Evolutionary conservation across 495 filamentous ascomycete species (phyloP), one percentile per base, ranked within the genome.

Genomic region (Penicillium coprophilum): DNA sequence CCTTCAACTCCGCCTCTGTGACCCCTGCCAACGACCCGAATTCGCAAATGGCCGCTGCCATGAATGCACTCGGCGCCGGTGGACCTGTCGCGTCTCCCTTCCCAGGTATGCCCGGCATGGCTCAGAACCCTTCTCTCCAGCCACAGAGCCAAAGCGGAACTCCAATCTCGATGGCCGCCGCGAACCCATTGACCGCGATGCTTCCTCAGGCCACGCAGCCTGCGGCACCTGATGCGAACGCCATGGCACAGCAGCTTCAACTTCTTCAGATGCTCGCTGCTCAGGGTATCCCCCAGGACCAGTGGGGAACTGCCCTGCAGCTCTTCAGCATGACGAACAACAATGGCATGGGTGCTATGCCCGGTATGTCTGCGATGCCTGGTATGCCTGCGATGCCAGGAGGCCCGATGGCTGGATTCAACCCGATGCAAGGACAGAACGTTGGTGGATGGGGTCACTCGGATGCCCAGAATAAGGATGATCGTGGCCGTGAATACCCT

Each of bases 221-320:
- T 21, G 46, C 50, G n/a, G 64, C 72, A 49, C 71, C 65, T 13
- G 64, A 69, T 54, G 65, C 71, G 10, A 76, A 76, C 54, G 71
- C 74, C 19, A 67, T 79, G 59, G 71, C 77, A 20, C 84, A 89
- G 66, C 87, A 92, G 68, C 72, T 86, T 50, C 78, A 83, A 59
- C 71, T 87, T 41, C 63, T 87, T 23, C 82, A 87, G 62, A 65
- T 82, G 48, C 71, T 89, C 30, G 76, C 80, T 48, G 72, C 75
- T 10, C 81, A 83, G 64, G 83, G 83, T 19, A 76, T 86, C 15
- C 78, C 82, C 3, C 81, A 83, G 66, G 84, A 87, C 12, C 80
- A 85, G 66, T 85, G 82, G 80, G 77, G 68, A 17, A 74, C 75
- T 21, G 76, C 83, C 19, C 64, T 87, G 13, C 73, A 77, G 46